These are phyloP conservation scores for Metschnikowia lunata DNA, from an alignment of 805 yeast genomes.

Conservation along the genomic window DNA sequence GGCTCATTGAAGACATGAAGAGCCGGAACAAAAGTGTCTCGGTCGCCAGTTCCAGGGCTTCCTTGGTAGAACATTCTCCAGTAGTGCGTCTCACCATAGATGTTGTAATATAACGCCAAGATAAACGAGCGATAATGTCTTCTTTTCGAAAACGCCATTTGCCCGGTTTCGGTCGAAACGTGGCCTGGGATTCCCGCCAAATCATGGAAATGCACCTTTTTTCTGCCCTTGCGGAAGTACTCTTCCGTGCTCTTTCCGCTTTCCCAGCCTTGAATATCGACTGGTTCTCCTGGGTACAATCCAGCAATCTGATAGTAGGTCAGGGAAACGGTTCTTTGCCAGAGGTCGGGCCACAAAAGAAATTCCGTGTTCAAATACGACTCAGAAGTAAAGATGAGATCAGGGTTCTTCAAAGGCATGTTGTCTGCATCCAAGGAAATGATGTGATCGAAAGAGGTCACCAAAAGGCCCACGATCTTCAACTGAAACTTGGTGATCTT, in stretches of 20 bases:
- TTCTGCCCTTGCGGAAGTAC: constrained; percentile 18
- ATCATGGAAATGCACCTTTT: constrained; percentile 27
- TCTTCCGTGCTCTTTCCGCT: constrained; percentile 22
- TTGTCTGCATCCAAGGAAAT: constrained; percentile 33
- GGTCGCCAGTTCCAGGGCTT: constrained; percentile 31
- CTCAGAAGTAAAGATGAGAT: constrained; percentile 21
- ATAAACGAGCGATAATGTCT: constrained; percentile 26
- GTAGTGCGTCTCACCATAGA: constrained; percentile 25
- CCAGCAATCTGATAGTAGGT: constrained; percentile 30
- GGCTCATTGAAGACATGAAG: constrained; percentile 32
- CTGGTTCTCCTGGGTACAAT: constrained; percentile 25
- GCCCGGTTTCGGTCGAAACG: constrained; percentile 31
- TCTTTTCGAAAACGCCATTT: constrained; percentile 30
- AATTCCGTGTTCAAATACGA: constrained; percentile 25
- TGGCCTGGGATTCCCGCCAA: constrained; percentile 27
- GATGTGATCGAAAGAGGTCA: constrained; percentile 31
- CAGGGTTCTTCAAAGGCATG: constrained; percentile 30
- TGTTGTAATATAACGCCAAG: constrained; percentile 32
- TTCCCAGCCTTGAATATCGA: constrained; percentile 24
- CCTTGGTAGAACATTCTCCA: constrained; percentile 34
- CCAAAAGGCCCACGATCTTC: constrained; percentile 30
- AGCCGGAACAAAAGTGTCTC: constrained; percentile 37
- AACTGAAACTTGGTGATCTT: constrained; percentile 23
- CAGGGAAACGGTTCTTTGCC: constrained; percentile 33
- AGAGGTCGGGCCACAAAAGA: constrained; percentile 35